A percentile compares a stretch with the other conserved stretches of the same genome.
Evolutionary conservation across 139 green algal species (phyloP).

Genomic region (Deuterostichococcus epilithicus): DNA sequence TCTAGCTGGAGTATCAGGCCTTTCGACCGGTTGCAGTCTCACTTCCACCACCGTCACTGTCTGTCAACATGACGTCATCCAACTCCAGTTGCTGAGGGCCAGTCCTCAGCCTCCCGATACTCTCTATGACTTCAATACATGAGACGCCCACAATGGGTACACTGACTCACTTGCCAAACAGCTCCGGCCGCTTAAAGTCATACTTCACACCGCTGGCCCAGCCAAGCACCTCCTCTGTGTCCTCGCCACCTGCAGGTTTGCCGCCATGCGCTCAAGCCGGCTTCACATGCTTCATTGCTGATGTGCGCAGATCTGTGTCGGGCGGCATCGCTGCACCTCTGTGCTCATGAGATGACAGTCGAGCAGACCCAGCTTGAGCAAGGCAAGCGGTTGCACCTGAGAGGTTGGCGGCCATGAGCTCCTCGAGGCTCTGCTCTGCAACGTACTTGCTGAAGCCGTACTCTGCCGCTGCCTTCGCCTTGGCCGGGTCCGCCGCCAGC

Average conservation of each 20-base stretch:
- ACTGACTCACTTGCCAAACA: constrained; percentile 2
- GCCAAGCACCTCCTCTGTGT: neutral
- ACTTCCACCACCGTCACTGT: too few relatives aligned
- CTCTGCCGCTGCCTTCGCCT: neutral
- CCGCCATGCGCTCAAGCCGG: neutral
- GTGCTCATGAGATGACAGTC: neutral
- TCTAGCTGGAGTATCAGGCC: too few relatives aligned
- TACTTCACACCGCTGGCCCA: neutral
- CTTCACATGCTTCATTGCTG: constrained; percentile 2
- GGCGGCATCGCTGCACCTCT: too few relatives aligned
- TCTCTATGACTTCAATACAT: neutral
- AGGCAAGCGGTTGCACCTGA: constrained; percentile 2
- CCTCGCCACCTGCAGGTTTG: neutral
- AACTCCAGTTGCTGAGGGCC: too few relatives aligned
- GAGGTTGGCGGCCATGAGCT: neutral
- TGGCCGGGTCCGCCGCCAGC: neutral
- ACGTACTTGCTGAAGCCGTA: constrained; percentile 1
- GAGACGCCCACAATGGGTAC: neutral
- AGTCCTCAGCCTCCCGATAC: too few relatives aligned
- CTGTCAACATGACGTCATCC: too few relatives aligned
- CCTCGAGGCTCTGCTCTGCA: neutral
- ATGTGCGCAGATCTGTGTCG: too few relatives aligned
- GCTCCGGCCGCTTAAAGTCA: neutral
- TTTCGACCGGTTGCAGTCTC: too few relatives aligned
- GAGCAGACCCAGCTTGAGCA: neutral